Conservation (phyloP, 768 basidiomycete species). For the Agaricus bisporus region DNA sequence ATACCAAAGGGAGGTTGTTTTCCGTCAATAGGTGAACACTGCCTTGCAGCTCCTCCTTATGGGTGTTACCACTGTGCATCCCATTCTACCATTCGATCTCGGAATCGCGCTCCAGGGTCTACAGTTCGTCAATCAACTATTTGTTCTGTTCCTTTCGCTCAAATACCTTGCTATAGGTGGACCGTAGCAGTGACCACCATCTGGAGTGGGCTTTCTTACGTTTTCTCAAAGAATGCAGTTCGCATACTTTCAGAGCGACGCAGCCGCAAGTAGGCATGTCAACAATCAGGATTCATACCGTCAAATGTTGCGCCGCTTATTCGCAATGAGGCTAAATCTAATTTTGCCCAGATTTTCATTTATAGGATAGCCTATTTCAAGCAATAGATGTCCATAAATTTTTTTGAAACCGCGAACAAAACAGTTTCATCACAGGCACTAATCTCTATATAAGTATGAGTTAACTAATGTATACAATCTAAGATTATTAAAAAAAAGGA, state of each 20-base stretch:
- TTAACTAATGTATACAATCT: background rate
- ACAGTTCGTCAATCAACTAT: constrained; percentile 50
- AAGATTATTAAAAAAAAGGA: background rate
- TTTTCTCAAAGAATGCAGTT: constrained; percentile 72
- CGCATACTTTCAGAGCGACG: constrained; percentile 36
- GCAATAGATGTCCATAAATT: too few relatives aligned
- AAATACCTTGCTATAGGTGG: constrained; percentile 43
- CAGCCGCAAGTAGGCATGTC: background rate
- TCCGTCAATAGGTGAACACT: constrained; percentile 69
- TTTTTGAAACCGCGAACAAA: too few relatives aligned
- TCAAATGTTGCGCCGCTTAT: too few relatives aligned
- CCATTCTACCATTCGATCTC: constrained; percentile 64
- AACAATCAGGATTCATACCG: too few relatives aligned
- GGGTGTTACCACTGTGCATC: constrained; percentile 82
- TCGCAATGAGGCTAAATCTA: too few relatives aligned
- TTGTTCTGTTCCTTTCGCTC: constrained; percentile 1
- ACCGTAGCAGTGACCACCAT: constrained; percentile 87
- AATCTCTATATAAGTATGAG: background rate
- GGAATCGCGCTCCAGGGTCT: constrained; percentile 51
- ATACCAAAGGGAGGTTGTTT: background rate
- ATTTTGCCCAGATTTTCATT: too few relatives aligned
- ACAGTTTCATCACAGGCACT: too few relatives aligned
- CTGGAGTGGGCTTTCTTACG: constrained; percentile 83
- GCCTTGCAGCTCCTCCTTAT: constrained; percentile 87
- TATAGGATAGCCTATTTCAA: too few relatives aligned